These are phyloP conservation scores for Zalerion maritima DNA, from an alignment of 495 filamentous ascomycete genomes.

Conservation along the genomic window DNA sequence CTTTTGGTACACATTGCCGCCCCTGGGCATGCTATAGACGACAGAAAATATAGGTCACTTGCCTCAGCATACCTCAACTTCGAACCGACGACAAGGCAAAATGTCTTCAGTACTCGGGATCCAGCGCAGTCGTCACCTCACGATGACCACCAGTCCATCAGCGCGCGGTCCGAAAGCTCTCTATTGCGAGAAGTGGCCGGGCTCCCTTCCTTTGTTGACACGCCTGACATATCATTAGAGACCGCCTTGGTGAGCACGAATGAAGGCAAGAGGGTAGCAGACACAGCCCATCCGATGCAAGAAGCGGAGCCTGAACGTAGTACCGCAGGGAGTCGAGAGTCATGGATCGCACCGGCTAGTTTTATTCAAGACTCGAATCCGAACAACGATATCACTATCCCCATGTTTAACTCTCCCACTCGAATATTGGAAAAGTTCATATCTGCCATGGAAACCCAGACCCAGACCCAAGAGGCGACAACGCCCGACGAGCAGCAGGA, in stretches of 20 bases:
- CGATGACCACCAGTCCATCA: no score
- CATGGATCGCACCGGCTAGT: constrained; percentile 24
- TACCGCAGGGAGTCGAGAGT: constrained; percentile 6
- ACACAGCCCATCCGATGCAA: constrained; percentile 1
- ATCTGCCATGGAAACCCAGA: constrained; percentile 16
- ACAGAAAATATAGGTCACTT: constrained; percentile 46
- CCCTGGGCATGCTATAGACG: constrained; percentile 43
- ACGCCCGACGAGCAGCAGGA: constrained; percentile 6
- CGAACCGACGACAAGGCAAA: constrained; percentile 21
- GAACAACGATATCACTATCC: constrained; percentile 12
- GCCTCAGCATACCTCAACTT: constrained; percentile 48
- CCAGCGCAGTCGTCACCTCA: constrained; percentile 5
- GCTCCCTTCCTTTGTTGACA: no score
- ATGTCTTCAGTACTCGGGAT: constrained; percentile 2
- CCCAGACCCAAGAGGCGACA: constrained; percentile 4
- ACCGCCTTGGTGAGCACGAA: not conserved
- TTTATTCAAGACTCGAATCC: constrained; percentile 26
- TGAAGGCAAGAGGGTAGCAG: not conserved
- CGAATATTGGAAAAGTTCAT: constrained; percentile 27
- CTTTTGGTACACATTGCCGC: constrained; percentile 58
- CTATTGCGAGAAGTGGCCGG: no score
- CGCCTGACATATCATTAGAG: no score
- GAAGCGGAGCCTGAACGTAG: constrained; percentile 2
- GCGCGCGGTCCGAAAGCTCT: no score
- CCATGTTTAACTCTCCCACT: constrained; percentile 23